Conservation (phyloP, 2,329 filamentous ascomycete genomes). For the Pyricularia sp. region DNA sequence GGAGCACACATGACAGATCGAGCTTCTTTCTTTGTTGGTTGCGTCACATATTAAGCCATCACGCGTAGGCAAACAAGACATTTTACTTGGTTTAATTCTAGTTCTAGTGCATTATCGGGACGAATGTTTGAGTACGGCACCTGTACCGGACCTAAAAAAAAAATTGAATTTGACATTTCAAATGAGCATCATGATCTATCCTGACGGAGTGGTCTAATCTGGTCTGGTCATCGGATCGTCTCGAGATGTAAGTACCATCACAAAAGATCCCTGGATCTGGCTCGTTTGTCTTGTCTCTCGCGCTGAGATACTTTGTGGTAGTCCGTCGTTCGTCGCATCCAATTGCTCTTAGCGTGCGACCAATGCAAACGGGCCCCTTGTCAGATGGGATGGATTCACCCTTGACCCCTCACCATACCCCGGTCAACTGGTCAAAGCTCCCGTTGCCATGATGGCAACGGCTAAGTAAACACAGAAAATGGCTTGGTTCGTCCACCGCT, state of each 20-base stretch:
- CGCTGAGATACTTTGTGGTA: not conserved
- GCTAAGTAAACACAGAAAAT: constrained; percentile 3
- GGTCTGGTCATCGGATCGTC: not conserved
- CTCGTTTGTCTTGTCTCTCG: not conserved
- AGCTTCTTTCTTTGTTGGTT: not conserved
- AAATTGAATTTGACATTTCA: not conserved
- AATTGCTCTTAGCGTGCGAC: not conserved
- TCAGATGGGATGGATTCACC: not conserved
- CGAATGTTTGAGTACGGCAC: not conserved
- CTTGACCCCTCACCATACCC: not conserved
- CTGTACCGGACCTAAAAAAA: not conserved
- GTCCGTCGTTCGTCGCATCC: not conserved
- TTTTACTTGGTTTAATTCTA: not conserved
- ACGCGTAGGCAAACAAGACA: not conserved
- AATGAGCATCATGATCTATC: not conserved
- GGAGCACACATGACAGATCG: not conserved
- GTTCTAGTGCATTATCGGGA: not conserved
- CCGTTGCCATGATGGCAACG: constrained; percentile 6
- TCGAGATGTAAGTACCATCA: not conserved
- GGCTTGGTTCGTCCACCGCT: not conserved
- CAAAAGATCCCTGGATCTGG: too few species aligned
- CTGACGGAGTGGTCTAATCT: too few species aligned
- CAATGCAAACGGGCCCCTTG: not conserved
- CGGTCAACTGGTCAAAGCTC: not conserved
- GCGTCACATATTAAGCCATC: not conserved